Percentiles rank a stretch among this genome's conserved stretches.
Evolutionary conservation across 805 yeast species (phyloP).

Genomic region (Pichia gijzeniarum): DNA sequence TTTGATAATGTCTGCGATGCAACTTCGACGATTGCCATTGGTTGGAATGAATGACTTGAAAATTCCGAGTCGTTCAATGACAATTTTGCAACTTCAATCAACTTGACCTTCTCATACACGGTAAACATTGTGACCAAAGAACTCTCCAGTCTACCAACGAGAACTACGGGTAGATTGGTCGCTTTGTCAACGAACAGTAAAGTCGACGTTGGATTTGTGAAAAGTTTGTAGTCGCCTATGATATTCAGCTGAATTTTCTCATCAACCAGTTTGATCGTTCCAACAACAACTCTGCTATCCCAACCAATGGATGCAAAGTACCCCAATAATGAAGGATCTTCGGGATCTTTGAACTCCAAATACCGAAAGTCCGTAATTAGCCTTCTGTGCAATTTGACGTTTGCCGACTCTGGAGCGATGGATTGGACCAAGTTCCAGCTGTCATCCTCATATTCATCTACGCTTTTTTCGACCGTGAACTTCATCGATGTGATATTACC

Average conservation of each 20-base stretch:
- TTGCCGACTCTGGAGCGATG: not conserved
- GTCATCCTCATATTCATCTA: not conserved
- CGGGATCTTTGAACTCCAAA: constrained; percentile 6
- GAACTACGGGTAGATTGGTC: constrained; percentile 32
- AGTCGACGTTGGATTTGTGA: constrained; percentile 49
- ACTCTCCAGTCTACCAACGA: constrained; percentile 55
- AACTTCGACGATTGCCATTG: constrained; percentile 37
- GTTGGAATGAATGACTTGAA: constrained; percentile 55
- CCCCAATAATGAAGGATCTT: constrained; percentile 15
- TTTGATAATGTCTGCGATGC: not conserved
- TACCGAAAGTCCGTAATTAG: constrained; percentile 21
- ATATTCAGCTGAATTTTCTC: constrained; percentile 11
- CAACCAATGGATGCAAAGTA: constrained; percentile 53
- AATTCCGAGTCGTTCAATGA: constrained; percentile 73
- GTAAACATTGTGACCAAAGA: constrained; percentile 47
- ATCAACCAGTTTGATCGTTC: constrained; percentile 13
- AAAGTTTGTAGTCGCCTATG: constrained; percentile 31
- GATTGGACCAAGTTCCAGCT: constrained; percentile 1
- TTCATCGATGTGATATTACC: constrained; percentile 17
- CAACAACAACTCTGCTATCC: constrained; percentile 42
- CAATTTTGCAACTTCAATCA: constrained; percentile 37
- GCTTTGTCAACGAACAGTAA: constrained; percentile 24
- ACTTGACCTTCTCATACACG: constrained; percentile 4
- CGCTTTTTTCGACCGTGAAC: not conserved
- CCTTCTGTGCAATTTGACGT: constrained; percentile 27